Evolutionary conservation across 2,329 filamentous ascomycete genomes (phyloP), one percentile per base, ranked within the genome.

Genomic region (Cephalotrichum gorgonifer): DNA sequence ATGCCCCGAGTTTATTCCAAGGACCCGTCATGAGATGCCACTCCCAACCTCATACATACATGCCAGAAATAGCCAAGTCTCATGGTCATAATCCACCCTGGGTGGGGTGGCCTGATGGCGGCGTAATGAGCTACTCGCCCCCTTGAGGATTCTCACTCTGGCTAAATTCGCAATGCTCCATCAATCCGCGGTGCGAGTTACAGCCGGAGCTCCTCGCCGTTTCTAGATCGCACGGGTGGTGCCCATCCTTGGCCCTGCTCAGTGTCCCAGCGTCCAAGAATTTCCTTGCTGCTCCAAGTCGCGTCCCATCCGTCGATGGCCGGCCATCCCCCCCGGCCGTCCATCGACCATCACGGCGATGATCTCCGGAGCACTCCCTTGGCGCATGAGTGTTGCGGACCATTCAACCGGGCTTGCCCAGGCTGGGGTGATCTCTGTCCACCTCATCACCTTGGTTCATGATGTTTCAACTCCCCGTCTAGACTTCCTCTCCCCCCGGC

Each of bases 391-490:
- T 25, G 41, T 30, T 22, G 28, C 22, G 47, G 41, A 26, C 39
- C n/a, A 27, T 39, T 49, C 47, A 23, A 44, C 47, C 47, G 30
- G 47, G 47, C 47, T 49, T 43, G 47, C 28, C 33, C 22, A 14
- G 45, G 17, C 31, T 26, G 35, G n/a, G 23, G 31, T 39, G 35
- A 39, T 39, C 35, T 20, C 7, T 20, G 20, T 17, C 20, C 41
- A 26, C 28, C 35, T n/a, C 30, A 15, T 31, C 47, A 44, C 41
- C 39, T 25, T 20, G 17, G n/a, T 30, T n/a, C 11, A 8, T 17
- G 39, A 28, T 42, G 47, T 49, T 49, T 49, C 41, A 30, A 44
- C 47, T 23, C 27, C 15, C 11, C 15, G 22, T 27, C 23, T 15
- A 35, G 26, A 42, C 27, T 44, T 27, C 31, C 30, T 26, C 35